Evolutionary conservation across 2,329 filamentous ascomycete genomes (phyloP).

Genomic region (Paraphoma chrysanthemicola): DNA sequence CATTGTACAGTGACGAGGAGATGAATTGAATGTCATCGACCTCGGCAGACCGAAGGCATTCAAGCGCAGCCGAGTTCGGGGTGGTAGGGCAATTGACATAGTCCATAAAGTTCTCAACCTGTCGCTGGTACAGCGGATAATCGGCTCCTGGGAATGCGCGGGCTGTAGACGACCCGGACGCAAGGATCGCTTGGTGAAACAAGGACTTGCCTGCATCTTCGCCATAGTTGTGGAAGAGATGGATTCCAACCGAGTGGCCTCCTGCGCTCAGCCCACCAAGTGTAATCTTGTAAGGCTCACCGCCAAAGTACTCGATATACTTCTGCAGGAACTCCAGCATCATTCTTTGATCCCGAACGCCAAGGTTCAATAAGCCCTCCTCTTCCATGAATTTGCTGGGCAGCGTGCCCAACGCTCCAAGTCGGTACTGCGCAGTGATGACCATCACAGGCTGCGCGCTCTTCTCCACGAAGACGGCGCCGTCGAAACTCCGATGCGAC

Average conservation of each 20-base stretch:
- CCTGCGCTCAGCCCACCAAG: conserved; percentile 52
- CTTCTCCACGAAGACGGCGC: conserved; percentile 40
- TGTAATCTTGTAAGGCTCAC: conserved; percentile 49
- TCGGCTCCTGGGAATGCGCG: conserved; percentile 43
- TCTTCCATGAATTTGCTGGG: conserved; percentile 44
- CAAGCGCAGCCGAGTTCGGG: conserved; percentile 39
- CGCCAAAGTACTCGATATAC: conserved; percentile 48
- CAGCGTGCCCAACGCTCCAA: conserved; percentile 43
- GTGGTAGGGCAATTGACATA: conserved; percentile 33
- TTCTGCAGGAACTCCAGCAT: conserved; percentile 49
- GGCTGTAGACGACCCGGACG: conserved; percentile 45
- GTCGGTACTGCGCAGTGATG: conserved; percentile 44
- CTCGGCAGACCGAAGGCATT: conserved; percentile 50
- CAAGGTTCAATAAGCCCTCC: conserved; percentile 43
- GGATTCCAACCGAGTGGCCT: conserved; percentile 45
- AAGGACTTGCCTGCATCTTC: conserved; percentile 35
- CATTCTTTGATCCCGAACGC: conserved; percentile 37
- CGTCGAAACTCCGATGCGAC: conserved; percentile 41
- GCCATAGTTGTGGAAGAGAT: conserved; percentile 48
- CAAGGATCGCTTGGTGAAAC: conserved; percentile 42
- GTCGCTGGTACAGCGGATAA: conserved; percentile 37
- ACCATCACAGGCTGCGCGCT: conserved; percentile 41
- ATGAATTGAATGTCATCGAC: conserved; percentile 48
- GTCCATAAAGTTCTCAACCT: conserved; percentile 41
- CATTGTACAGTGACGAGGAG: conserved; percentile 49